A percentile compares a stretch with the other conserved stretches of the same genome.
These are phyloP conservation scores for Heliosperma pusillum DNA, from an alignment of 148 eudicot species.

Conservation along the genomic window DNA sequence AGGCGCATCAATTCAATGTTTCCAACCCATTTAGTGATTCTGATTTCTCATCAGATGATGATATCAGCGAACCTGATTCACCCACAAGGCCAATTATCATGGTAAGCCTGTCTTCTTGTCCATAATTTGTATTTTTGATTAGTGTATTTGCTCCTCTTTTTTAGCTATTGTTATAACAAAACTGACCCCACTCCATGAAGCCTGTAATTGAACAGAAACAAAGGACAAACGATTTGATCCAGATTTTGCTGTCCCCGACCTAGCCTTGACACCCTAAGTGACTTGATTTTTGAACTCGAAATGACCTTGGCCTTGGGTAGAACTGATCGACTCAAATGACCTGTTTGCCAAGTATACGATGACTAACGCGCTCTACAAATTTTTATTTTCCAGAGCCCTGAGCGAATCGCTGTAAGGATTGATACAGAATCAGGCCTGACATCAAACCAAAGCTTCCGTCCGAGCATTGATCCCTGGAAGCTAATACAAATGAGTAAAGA, in stretches of 20 bases:
- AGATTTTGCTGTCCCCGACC: no score
- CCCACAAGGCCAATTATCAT: constrained; percentile 43
- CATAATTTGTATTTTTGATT: no score
- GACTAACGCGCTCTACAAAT: background rate
- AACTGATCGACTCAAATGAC: no score
- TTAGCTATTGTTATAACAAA: background rate
- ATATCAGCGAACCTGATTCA: constrained; percentile 55
- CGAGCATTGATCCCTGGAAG: constrained; percentile 88
- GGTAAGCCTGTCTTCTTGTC: background rate
- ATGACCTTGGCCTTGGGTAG: no score
- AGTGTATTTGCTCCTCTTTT: background rate
- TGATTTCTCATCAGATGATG: constrained; percentile 83
- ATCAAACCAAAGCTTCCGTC: constrained; percentile 50
- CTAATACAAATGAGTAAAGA: constrained; percentile 70
- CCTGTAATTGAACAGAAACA: no score
- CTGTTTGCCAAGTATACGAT: background rate
- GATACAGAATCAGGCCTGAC: constrained; percentile 60
- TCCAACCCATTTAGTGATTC: constrained; percentile 61
- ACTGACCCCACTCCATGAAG: no score
- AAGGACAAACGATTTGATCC: no score
- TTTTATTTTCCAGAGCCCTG: constrained; percentile 42
- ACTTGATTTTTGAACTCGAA: no score
- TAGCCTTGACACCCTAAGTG: no score
- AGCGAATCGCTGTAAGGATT: constrained; percentile 50
- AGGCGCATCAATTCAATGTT: constrained; percentile 50